Evolutionary conservation across 179 eudicot species (phyloP), one percentile per base, ranked within the genome.

Genomic region (Silene coronaria): DNA sequence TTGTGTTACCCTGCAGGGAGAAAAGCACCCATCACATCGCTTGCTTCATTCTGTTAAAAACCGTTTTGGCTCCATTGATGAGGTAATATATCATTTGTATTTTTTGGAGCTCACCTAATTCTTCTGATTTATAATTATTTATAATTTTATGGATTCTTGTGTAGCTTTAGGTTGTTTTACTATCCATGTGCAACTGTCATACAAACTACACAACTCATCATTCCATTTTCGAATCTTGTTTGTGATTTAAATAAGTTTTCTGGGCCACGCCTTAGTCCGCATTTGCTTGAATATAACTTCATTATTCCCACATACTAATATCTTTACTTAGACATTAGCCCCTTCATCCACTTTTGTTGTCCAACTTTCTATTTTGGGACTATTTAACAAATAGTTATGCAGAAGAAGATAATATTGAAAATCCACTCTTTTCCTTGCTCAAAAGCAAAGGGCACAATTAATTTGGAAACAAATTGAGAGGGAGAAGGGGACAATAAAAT

Each of bases 11-110:
- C 78, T 82, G 57, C 92, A 95, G 99, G 99, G 99, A 63, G 99
- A 95, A 85, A 93, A 89, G 76, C 81, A 77, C 80, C 89, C 97
- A 34, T 83, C 93, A 51, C 88, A 95, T 83, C 97, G 99, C 78
- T 81, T 95, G 74, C 97, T 95, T 84, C 91, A 97, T 75, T 83
- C 97, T 27, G 91, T 89, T 36, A 95, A 92, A 86, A 96, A 96
- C 79, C 97, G 99, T 21, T 96, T 88, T 91, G 97, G 99, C 60
- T 85, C 99, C 82, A 91, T 97, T 57, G 99, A 96, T 80, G 99
- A 96, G 99, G 99, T 93, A 83, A 61, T 62, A 5, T 55, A 0
- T 34, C 21, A 60, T n/a, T 24, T 7, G 9, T 38, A 45, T 22
- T 60, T n/a, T 59, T 13, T 34, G 21, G 6, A 10, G 16, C 26